These are phyloP conservation scores for Spathaspora jeffriesii DNA, from an alignment of 1,139 yeast species.

Conservation along the genomic window DNA sequence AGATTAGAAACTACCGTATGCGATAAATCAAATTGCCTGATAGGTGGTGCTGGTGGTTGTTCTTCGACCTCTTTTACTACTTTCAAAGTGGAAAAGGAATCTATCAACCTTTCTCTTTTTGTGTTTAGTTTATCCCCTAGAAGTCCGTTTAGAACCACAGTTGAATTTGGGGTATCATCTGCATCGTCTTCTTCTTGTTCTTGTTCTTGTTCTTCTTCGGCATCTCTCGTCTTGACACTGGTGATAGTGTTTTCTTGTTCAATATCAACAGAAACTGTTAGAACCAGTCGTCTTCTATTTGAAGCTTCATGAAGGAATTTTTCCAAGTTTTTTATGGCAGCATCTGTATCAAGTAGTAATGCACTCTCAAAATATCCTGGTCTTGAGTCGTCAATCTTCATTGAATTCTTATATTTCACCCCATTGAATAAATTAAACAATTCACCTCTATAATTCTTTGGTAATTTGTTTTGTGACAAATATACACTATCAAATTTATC, in stretches of 20 bases:
- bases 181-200: slow-evolving; percentile 11
- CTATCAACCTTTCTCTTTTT: slow-evolving; percentile 6
- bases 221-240: slow-evolving; percentile 10
- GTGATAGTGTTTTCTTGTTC: slow-evolving; percentile 9
- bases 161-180: slow-evolving; percentile 4
- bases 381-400: slow-evolving; percentile 60
- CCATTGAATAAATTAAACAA: slow-evolving; percentile 57
- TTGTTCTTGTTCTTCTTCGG: slow-evolving; percentile 3
- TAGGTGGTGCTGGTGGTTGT: background rate
- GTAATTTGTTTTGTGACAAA: slow-evolving; percentile 47
- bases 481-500: slow-evolving; percentile 32
- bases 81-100: slow-evolving; percentile 10
- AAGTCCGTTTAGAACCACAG: slow-evolving; percentile 6
- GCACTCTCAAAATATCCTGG: slow-evolving; percentile 69
- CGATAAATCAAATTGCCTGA: slow-evolving; percentile 19
- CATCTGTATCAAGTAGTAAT: slow-evolving; percentile 49
- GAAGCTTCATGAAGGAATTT: slow-evolving; percentile 27
- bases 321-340: slow-evolving; percentile 43
- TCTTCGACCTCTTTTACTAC: slow-evolving; percentile 7
- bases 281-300: slow-evolving; percentile 11
- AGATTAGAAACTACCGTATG: slow-evolving; percentile 19
- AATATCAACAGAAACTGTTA: slow-evolving; percentile 3
- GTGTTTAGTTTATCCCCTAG: slow-evolving; percentile 1
- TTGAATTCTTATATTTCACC: slow-evolving; percentile 44
- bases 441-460: slow-evolving; percentile 52